These are phyloP conservation scores for Pythium utonaiense DNA, from an alignment of 352 stramenopile species.

Conservation along the genomic window DNA sequence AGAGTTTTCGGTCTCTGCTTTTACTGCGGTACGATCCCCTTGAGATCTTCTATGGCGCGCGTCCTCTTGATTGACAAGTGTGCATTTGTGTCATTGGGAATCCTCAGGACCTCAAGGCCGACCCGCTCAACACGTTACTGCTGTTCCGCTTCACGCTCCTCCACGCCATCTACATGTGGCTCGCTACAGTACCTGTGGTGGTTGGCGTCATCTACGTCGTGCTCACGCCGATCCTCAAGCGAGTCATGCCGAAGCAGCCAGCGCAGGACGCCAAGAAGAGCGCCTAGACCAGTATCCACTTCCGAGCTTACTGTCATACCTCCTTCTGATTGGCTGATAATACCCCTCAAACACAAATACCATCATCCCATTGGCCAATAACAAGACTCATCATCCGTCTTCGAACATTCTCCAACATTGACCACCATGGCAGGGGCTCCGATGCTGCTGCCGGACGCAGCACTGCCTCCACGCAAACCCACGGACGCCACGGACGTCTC, in stretches of 20 bases:
- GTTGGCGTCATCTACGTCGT: conserved; percentile 61
- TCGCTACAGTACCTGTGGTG: conserved; percentile 57
- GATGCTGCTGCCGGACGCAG: conserved; percentile 17
- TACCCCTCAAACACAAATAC: neutral
- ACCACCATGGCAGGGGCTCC: conserved; percentile 4
- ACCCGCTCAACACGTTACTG: conserved; percentile 70
- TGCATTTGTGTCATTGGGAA: neutral
- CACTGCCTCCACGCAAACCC: neutral
- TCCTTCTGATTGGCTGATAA: conserved; percentile 9
- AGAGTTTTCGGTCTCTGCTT: conserved; percentile 65
- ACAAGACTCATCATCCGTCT: neutral
- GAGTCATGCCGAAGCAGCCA: conserved; percentile 53
- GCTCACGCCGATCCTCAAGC: conserved; percentile 59
- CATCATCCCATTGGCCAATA: neutral
- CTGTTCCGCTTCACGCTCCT: conserved; percentile 79
- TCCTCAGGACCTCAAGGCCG: conserved; percentile 55
- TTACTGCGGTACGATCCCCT: conserved; percentile 42
- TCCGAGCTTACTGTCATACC: neutral
- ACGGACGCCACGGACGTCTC: neutral
- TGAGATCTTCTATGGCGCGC: no score
- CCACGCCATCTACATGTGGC: conserved; percentile 79
- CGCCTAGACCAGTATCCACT: neutral
- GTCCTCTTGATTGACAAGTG: no score
- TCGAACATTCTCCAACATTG: neutral
- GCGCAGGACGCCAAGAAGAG: conserved; percentile 12